phyloP scores from a whole-genome alignment of 2,329 filamentous ascomycete species.

The Alternaria viburni region DNA sequence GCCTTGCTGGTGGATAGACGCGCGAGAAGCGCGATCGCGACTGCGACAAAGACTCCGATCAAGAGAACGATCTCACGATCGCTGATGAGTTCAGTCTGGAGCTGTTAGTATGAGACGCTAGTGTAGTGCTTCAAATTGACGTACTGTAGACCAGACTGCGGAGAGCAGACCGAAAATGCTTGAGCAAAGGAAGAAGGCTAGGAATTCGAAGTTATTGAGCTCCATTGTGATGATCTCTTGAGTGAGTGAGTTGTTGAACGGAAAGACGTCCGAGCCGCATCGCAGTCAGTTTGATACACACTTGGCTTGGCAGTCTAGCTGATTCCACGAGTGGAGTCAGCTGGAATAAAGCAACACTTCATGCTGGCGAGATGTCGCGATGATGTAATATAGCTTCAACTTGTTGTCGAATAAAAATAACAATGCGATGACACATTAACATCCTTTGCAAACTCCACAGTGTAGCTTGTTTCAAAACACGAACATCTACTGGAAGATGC shows the following conservation, averaged over 20 bases:
- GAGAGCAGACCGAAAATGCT: slow-evolving; percentile 10
- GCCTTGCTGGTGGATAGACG: background rate
- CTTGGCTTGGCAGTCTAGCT: slow-evolving; percentile 6
- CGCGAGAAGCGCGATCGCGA: background rate
- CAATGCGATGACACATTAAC: background rate
- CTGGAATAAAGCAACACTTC: background rate
- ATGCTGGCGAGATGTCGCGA: background rate
- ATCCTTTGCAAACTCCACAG: too few species aligned
- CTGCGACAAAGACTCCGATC: slow-evolving; percentile 5
- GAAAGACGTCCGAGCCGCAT: background rate
- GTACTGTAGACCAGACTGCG: slow-evolving; percentile 7
- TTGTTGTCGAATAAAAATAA: too few species aligned
- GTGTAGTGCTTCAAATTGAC: background rate
- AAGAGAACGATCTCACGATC: slow-evolving; percentile 16
- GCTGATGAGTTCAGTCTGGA: slow-evolving; percentile 10
- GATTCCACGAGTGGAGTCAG: background rate
- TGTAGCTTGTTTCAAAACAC: background rate
- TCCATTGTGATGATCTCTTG: slow-evolving; percentile 7
- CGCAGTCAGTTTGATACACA: background rate
- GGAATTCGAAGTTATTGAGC: slow-evolving; percentile 11
- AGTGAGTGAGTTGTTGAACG: background rate
- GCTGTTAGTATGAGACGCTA: background rate
- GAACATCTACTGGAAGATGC: background rate
- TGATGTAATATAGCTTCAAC: background rate
- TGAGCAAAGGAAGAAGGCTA: slow-evolving; percentile 15